These are phyloP conservation scores for Cladosporium sp. DNA, from an alignment of 2,329 filamentous ascomycete genomes.

Conservation along the genomic window DNA sequence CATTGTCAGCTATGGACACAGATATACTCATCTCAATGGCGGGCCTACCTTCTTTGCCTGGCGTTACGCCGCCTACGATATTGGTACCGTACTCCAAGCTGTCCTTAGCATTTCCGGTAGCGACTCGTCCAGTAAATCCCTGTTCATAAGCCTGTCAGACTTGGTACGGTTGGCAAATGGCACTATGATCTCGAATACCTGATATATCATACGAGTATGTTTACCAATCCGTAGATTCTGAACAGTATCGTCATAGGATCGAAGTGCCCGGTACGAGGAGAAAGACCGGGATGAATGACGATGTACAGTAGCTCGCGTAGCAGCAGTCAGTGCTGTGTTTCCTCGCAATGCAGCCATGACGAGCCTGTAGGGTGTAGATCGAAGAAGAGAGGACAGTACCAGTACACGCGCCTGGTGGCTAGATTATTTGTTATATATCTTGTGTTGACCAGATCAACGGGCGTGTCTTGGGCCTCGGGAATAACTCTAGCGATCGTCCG, in stretches of 20 bases:
- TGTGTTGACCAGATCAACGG: background rate
- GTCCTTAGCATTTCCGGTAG: conserved; percentile 75
- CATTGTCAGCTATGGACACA: background rate
- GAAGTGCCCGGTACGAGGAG: conserved; percentile 33
- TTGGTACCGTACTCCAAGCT: conserved; percentile 78
- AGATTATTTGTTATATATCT: background rate
- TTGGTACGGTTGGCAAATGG: background rate
- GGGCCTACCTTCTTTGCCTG: conserved; percentile 58
- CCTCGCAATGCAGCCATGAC: conserved; percentile 30
- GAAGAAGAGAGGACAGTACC: background rate
- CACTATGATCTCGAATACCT: conserved; percentile 36
- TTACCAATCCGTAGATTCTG: conserved; percentile 66
- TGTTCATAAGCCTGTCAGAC: background rate
- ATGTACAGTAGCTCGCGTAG: background rate
- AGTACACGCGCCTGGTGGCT: background rate
- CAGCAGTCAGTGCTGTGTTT: conserved; percentile 24
- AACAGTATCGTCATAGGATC: conserved; percentile 63
- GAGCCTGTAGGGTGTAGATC: background rate
- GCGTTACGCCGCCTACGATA: conserved; percentile 76
- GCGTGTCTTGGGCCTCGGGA: conserved; percentile 15
- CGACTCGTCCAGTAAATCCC: conserved; percentile 68
- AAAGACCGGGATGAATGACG: conserved; percentile 25
- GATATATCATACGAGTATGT: conserved; percentile 68
- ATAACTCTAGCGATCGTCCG: conserved; percentile 14
- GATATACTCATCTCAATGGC: rapidly evolving